Base-by-base conservation (phyloP, 1,284 basidiomycete genomes). In the Ceratobasidium sp. region DNA sequence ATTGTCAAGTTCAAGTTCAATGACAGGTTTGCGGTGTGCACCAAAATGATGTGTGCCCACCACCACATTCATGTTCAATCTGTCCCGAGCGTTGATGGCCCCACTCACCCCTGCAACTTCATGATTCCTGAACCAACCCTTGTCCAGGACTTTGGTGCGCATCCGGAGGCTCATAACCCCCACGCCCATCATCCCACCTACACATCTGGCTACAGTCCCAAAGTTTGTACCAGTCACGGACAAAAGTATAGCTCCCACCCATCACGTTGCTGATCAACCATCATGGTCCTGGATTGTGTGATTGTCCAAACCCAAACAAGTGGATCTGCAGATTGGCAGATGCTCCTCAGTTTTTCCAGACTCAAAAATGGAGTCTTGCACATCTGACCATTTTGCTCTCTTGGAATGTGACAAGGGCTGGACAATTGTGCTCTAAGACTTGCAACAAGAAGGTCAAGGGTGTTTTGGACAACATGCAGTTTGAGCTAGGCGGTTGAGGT, bases 261-360 rank as follows among this genome's bases (percentile, higher is more conserved):
- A 97, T 99, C 84, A 98, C 96, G 86, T 98, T 98, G 15, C 97
- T 98, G 88, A 99, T 96, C 61, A 98, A 91, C 97, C 97, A 99
- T 18, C 99, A 90, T n/a, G 96, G 97, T 2, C 95, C 95, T 6
- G 97, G 97, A 84, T 99, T 97, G 84, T 99, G 97, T 18, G 94
- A 94, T 80, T 96, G 95, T 72, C 97, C 97, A 84, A 97, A 99
- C 66, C 97, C 97, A 81, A 99, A 94, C 1, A 96, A 94, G 85
- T 99, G 97, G 77, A 99, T 97, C 0, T 97, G 97, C 33, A 97
- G 92, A 82, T 86, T 87, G 40, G 95, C 97, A 3, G 97, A 91
- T 89, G 82, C 95, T 95, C 76, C 91, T 90, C 61, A 88, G 83
- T 81, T 91, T 90, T 0, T 94, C 94, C 1, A 92, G 86, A 76